Conservation (phyloP, 148 eudicot species). For the Camellia granthamiana region DNA sequence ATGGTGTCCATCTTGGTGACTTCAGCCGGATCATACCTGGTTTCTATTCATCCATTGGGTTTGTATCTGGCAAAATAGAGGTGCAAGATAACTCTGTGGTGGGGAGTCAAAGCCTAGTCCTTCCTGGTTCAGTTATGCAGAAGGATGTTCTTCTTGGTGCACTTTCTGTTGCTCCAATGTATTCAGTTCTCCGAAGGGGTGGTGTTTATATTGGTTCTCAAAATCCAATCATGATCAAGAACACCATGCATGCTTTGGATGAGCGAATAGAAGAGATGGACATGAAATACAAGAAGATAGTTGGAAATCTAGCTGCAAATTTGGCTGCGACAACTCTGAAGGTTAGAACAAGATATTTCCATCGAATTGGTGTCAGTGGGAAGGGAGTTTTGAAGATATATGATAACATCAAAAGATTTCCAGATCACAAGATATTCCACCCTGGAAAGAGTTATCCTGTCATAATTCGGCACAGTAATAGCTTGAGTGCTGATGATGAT, state of each 20-base stretch:
- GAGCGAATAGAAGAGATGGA: conserved; percentile 53
- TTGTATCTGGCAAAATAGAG: conserved; percentile 26
- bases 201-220: conserved; percentile 51
- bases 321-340: conserved; percentile 50
- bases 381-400: conserved; percentile 38
- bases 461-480: conserved; percentile 45
- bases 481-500: conserved; percentile 57
- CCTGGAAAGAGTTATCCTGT: conserved; percentile 40
- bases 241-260: conserved; percentile 36
- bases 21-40: conserved; percentile 41
- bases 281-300: conserved; percentile 41
- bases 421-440: conserved; percentile 40
- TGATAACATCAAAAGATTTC: conserved; percentile 41
- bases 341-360: conserved; percentile 50
- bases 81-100: conserved; percentile 37
- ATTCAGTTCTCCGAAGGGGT: conserved; percentile 37
- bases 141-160: conserved; percentile 45
- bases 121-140: conserved; percentile 40
- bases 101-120: conserved; percentile 48
- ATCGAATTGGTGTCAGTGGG: conserved; percentile 44
- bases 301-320: conserved; percentile 50
- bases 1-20: conserved; percentile 49
- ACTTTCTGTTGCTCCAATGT: conserved; percentile 41
- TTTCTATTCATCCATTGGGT: conserved; percentile 28
- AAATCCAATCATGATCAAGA: conserved; percentile 47